Percentiles rank a stretch among this genome's conserved stretches.
Conservation (phyloP, 192 early-diverging fungal genomes). For the Chytriomyces hyalinus region DNA sequence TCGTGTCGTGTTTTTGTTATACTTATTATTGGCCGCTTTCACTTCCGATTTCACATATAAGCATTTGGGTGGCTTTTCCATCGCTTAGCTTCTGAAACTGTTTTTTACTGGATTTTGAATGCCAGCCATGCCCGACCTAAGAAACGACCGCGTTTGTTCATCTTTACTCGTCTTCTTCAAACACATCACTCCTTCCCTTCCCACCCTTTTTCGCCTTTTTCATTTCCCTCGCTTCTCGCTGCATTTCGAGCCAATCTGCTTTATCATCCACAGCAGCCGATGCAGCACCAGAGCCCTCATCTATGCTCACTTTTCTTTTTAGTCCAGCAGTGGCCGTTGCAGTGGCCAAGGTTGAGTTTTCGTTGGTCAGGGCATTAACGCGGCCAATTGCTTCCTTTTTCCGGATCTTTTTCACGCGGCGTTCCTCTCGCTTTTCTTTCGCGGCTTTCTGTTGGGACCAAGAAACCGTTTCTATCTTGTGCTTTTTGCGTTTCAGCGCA, state of each 20-base stretch:
- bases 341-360: not conserved
- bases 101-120: too few relatives aligned
- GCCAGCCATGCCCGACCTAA: too few relatives aligned
- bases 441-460: conserved; percentile 78
- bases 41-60: too few relatives aligned
- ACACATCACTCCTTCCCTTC: conserved; percentile 1
- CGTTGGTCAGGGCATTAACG: conserved; percentile 41
- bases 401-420: conserved; percentile 66
- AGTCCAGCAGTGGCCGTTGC: not conserved
- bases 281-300: conserved; percentile 25
- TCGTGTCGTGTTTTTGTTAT: too few relatives aligned
- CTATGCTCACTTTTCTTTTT: conserved; percentile 22
- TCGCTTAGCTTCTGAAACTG: too few relatives aligned
- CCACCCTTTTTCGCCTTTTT: conserved; percentile 63
- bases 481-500: conserved; percentile 48
- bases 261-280: conserved; percentile 44
- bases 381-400: conserved; percentile 50
- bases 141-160: too few relatives aligned
- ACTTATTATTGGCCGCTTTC: too few relatives aligned
- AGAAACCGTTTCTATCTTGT: conserved; percentile 39
- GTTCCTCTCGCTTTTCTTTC: conserved; percentile 68
- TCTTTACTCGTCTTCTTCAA: not conserved
- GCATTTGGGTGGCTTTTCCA: too few relatives aligned
- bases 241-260: conserved; percentile 70
- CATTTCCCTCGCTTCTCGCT: conserved; percentile 58